Percentiles rank a stretch among this genome's conserved stretches.
Evolutionary conservation across 2,329 filamentous ascomycete species (phyloP).

Genomic region (Albifimbria verrucaria): DNA sequence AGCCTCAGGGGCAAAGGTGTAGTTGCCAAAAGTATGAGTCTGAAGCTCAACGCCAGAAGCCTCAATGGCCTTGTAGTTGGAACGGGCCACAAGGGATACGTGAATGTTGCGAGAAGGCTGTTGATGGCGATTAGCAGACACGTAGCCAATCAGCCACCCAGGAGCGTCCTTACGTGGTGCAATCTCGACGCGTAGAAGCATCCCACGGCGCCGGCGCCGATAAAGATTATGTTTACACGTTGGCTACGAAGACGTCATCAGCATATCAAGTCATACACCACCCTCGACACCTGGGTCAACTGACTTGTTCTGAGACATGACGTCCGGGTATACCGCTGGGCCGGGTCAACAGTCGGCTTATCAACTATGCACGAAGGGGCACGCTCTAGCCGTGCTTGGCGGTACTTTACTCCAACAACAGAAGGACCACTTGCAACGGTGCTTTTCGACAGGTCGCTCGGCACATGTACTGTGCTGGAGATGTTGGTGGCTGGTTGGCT

Average conservation of each 20-base stretch:
- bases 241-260: neutral
- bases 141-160: conserved; percentile 2
- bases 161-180: conserved; percentile 45
- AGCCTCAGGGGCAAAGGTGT: conserved; percentile 58
- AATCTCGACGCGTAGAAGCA: conserved; percentile 70
- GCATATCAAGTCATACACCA: neutral
- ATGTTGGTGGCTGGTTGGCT: neutral
- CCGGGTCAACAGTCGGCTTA: too few species aligned
- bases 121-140: conserved; percentile 9
- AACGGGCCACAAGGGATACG: conserved; percentile 69
- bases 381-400: too few species aligned
- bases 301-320: neutral
- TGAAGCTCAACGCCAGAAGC: conserved; percentile 59
- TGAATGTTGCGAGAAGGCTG: conserved; percentile 49
- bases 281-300: neutral
- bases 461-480: neutral
- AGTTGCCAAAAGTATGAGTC: conserved; percentile 65
- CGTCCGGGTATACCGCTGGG: too few species aligned
- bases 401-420: too few species aligned
- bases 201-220: conserved; percentile 69
- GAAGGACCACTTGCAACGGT: neutral
- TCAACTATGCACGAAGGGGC: too few species aligned
- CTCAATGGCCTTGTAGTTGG: conserved; percentile 65
- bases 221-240: conserved; percentile 56
- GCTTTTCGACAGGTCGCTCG: neutral